phyloP scores from a whole-genome alignment of 495 filamentous ascomycete genomes.

The Elasticomyces elasticus region DNA sequence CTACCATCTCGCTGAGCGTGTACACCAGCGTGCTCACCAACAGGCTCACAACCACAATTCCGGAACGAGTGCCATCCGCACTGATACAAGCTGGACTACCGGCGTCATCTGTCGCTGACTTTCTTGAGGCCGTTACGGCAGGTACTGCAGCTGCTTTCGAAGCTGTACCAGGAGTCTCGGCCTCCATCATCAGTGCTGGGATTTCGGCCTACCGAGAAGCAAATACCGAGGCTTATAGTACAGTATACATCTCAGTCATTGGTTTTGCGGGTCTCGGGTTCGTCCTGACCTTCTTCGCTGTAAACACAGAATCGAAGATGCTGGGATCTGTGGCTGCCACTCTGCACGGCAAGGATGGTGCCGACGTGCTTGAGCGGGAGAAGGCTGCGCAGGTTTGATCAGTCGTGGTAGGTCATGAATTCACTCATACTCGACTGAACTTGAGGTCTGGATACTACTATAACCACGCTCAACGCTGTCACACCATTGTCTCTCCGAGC shows the following conservation, averaged over 20 bases:
- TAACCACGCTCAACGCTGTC: no score
- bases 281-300: slow-evolving; percentile 19
- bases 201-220: slow-evolving; percentile 20
- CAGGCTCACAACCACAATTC: slow-evolving; percentile 11
- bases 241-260: slow-evolving; percentile 20
- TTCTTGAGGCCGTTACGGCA: slow-evolving; percentile 13
- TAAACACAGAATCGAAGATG: slow-evolving; percentile 19
- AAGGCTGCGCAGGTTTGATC: background rate
- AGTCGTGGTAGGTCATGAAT: no score
- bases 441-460: no score
- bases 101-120: slow-evolving; percentile 7
- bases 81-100: slow-evolving; percentile 19
- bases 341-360: background rate
- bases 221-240: slow-evolving; percentile 24
- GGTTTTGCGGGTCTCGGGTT: slow-evolving; percentile 23
- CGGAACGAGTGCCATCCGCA: slow-evolving; percentile 6
- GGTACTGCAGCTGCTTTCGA: slow-evolving; percentile 11
- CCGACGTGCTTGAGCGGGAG: background rate
- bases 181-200: slow-evolving; percentile 15
- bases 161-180: slow-evolving; percentile 19
- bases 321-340: background rate
- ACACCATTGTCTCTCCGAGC: no score
- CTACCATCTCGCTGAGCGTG: slow-evolving; percentile 15
- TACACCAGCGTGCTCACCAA: slow-evolving; percentile 22
- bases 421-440: no score